A percentile compares a stretch with the other conserved stretches of the same genome.
phyloP scores from a whole-genome alignment of 140 eudicot species.

The Stevia rebaudiana region DNA sequence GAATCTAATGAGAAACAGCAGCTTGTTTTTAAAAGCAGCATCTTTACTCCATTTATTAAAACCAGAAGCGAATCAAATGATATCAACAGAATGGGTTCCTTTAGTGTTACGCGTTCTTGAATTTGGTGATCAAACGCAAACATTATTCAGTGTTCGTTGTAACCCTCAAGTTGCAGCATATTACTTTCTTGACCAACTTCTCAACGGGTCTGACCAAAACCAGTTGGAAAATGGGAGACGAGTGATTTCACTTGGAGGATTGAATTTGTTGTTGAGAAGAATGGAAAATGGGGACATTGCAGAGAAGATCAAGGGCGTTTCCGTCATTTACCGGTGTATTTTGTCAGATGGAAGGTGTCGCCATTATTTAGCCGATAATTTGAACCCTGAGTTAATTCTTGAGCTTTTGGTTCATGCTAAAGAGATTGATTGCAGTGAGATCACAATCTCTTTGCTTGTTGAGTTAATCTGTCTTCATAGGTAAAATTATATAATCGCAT shows the following conservation, averaged over 20 bases:
- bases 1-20: constrained; percentile 48
- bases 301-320: constrained; percentile 51
- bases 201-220: constrained; percentile 60
- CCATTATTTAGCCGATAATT: constrained; percentile 49
- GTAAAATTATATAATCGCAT: constrained; percentile 23
- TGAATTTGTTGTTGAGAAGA: constrained; percentile 55
- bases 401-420: constrained; percentile 37
- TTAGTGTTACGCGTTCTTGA: constrained; percentile 66
- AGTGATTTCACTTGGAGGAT: constrained; percentile 60
- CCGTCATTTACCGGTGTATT: constrained; percentile 43
- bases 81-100: constrained; percentile 62
- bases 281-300: constrained; percentile 42
- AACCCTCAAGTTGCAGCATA: constrained; percentile 67
- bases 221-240: constrained; percentile 51
- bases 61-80: constrained; percentile 66
- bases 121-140: constrained; percentile 68
- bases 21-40: constrained; percentile 71
- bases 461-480: constrained; percentile 67
- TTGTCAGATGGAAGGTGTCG: constrained; percentile 69
- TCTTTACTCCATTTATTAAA: constrained; percentile 51
- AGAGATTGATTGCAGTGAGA: constrained; percentile 24
- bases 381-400: constrained; percentile 45
- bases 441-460: constrained; percentile 37
- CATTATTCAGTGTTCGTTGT: constrained; percentile 48
- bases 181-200: constrained; percentile 60